A percentile compares a stretch with the other conserved stretches of the same genome.
phyloP scores from a whole-genome alignment of 768 basidiomycete genomes.

The Suillus paluster region DNA sequence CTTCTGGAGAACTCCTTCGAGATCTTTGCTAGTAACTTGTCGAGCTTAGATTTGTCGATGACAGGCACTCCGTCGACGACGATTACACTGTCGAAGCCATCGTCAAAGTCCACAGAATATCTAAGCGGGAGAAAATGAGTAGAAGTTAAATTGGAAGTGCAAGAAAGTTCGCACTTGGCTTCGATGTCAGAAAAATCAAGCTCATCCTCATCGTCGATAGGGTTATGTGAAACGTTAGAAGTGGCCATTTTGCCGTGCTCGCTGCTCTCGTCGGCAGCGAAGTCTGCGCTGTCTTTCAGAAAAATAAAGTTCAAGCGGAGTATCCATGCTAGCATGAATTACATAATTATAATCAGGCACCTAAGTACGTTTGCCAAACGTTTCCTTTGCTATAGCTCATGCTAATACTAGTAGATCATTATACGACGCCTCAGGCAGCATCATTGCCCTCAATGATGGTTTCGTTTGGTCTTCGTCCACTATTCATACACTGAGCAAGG shows the following conservation, averaged over 20 bases:
- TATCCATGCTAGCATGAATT: neutral
- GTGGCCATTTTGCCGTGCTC: conserved; percentile 48
- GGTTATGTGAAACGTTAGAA: conserved; percentile 36
- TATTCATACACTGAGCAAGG: neutral
- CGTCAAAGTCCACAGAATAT: conserved; percentile 83
- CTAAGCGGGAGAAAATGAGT: conserved; percentile 44
- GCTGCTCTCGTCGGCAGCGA: conserved; percentile 6
- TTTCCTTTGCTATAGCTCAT: too few species aligned
- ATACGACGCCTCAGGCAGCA: too few species aligned
- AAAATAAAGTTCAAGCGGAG: conserved; percentile 16
- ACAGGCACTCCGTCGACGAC: conserved; percentile 93
- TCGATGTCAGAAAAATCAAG: conserved; percentile 92
- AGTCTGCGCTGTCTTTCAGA: conserved; percentile 12
- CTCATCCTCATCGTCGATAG: conserved; percentile 64
- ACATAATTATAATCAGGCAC: neutral
- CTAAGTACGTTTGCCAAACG: too few species aligned
- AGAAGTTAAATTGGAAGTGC: neutral
- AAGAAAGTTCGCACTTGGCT: conserved; percentile 59
- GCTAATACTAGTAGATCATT: too few species aligned
- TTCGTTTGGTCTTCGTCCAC: neutral
- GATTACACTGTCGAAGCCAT: conserved; percentile 88
- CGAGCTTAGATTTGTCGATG: conserved; percentile 85
- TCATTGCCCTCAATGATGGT: neutral
- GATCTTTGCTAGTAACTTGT: conserved; percentile 80
- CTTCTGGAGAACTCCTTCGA: conserved; percentile 84